These are phyloP conservation scores for Scolecobasidium constrictum DNA, from an alignment of 2,329 filamentous ascomycete genomes.

Conservation along the genomic window DNA sequence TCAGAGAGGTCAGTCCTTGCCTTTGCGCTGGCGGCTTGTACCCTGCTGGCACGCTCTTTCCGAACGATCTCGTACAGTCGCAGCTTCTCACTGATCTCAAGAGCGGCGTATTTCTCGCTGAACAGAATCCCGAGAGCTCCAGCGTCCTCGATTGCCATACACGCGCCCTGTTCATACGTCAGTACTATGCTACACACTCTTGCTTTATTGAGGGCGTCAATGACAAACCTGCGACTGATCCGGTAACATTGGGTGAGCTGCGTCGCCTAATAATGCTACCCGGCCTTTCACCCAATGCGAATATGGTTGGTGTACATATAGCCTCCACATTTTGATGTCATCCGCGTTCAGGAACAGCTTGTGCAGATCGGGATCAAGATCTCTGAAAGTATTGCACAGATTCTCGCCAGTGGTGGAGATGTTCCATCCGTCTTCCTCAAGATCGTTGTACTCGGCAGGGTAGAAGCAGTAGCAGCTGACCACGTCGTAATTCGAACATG, in stretches of 20 bases:
- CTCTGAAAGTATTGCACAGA: constrained; percentile 48
- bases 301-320: constrained; percentile 56
- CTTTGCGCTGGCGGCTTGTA: constrained; percentile 25
- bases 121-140: constrained; percentile 54
- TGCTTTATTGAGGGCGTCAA: too few relatives aligned
- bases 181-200: too few relatives aligned
- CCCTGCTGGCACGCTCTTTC: constrained; percentile 25
- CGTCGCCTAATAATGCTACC: constrained; percentile 53
- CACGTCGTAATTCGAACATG: constrained; percentile 54
- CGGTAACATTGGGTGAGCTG: constrained; percentile 59
- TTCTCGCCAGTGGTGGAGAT: constrained; percentile 45
- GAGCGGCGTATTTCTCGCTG: constrained; percentile 31
- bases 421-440: constrained; percentile 50
- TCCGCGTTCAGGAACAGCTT: constrained; percentile 47
- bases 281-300: constrained; percentile 41
- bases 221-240: constrained; percentile 62
- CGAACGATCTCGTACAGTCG: constrained; percentile 25
- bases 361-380: constrained; percentile 47
- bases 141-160: constrained; percentile 58
- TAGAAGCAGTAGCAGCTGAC: constrained; percentile 65
- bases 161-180: too few relatives aligned
- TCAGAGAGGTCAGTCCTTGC: constrained; percentile 29
- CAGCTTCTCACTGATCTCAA: constrained; percentile 22
- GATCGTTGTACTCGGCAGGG: constrained; percentile 48
- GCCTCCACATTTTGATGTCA: constrained; percentile 54